Evolutionary conservation across 805 yeast species (phyloP).

Genomic region (Metschnikowia kunwiensis): DNA sequence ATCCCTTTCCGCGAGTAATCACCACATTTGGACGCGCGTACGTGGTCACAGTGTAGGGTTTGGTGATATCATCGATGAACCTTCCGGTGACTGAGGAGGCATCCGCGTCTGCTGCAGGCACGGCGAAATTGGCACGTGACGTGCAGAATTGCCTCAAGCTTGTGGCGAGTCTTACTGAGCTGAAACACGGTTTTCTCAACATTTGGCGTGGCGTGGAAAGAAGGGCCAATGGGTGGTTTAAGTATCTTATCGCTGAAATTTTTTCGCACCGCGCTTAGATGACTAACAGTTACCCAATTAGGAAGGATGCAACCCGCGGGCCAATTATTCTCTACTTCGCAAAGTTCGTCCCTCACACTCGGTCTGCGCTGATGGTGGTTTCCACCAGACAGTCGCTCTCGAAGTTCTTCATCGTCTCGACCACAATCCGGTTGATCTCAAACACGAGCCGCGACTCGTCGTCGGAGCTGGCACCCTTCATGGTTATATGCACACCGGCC

Average conservation of each 20-base stretch:
- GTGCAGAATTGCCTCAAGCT: constrained; percentile 1
- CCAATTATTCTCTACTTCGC: no score
- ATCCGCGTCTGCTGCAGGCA: constrained; percentile 31
- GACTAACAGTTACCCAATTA: constrained; percentile 18
- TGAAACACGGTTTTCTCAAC: constrained; percentile 9
- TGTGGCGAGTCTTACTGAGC: not conserved
- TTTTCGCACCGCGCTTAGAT: constrained; percentile 23
- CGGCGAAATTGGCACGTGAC: constrained; percentile 3
- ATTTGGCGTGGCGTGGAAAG: constrained; percentile 1
- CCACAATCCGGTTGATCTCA: constrained; percentile 45
- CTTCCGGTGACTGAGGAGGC: constrained; percentile 34
- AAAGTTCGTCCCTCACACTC: constrained; percentile 7
- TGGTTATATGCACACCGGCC: constrained; percentile 50
- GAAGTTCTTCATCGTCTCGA: constrained; percentile 28
- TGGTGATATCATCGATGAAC: constrained; percentile 43
- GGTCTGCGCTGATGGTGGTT: constrained; percentile 28
- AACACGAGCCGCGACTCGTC: constrained; percentile 59
- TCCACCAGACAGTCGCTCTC: constrained; percentile 31
- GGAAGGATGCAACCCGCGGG: constrained; percentile 7
- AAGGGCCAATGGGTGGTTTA: constrained; percentile 2
- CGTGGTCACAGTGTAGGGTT: constrained; percentile 66
- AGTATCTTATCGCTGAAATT: constrained; percentile 11
- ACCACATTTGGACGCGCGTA: constrained; percentile 77
- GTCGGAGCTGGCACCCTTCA: constrained; percentile 71
- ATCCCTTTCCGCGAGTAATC: constrained; percentile 76